Base-by-base conservation (phyloP, 768 basidiomycete genomes). In the Naganishia onofrii region DNA sequence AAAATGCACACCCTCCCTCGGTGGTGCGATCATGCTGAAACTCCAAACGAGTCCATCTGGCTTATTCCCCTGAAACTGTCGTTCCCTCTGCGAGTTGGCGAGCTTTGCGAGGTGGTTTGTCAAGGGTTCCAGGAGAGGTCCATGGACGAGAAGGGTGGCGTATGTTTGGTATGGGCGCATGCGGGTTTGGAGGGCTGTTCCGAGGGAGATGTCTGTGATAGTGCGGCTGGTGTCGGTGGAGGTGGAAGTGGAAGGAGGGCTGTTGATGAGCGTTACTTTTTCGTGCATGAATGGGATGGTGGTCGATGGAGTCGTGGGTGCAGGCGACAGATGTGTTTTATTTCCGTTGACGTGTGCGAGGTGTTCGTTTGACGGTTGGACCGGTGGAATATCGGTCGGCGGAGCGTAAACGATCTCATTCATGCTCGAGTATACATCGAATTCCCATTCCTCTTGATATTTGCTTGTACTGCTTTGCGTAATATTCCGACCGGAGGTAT, bases 161-260 rank as follows among this genome's bases (percentile, higher is more conserved):
- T 95, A 97, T 80, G 92, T 94, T 9, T 89, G 85, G 77, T 95
- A 97, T 2, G 93, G 92, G 38, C 87, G 86, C 63, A 77, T 77
- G 26, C 82, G 81, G 23, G 84, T 76, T 10, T 78, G 71, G 28
- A 46, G 28, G 54, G 48, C n/a, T 26, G 48, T 51, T 51, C 55
- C 23, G 72, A 51, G 10, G 66, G 67, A 19, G 15, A 53, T 69
- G 19, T 70, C 32, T 23, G 74, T 74, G 85, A 9, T 0, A 21
- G 15, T 51, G 29, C 52, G 10, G 66, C 67, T n/a, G 15, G 55
- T 69, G 19, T 70, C 32, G 28, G 74, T 74, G 85, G 12, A 0
- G 26, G 19, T 54, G 29, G 28, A 5, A n/a, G 46, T 44, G 65
- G 15, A 28, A 32, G 26, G 19, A 0, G 23, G 17, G 53, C 8